Conservation (phyloP, 2,329 filamentous ascomycete species). For the Epichloe elymi region DNA sequence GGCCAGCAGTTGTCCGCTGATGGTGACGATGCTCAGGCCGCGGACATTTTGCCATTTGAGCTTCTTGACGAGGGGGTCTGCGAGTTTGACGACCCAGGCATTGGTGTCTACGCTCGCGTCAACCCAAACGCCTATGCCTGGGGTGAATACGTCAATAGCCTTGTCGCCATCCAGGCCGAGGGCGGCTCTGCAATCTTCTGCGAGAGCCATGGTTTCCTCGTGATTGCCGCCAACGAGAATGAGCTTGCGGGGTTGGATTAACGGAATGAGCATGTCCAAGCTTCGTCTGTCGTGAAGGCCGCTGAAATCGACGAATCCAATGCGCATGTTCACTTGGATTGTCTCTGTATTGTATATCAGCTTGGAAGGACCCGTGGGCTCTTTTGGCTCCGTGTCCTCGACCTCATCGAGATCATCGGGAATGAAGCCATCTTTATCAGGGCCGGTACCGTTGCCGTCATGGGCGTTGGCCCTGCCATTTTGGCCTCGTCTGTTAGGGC, state of each 20-base stretch:
- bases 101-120: constrained; percentile 96
- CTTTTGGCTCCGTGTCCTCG: constrained; percentile 41
- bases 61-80: constrained; percentile 69
- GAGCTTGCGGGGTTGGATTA: constrained; percentile 87
- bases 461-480: constrained; percentile 27
- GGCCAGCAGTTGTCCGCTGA: constrained; percentile 56
- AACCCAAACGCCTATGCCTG: constrained; percentile 56
- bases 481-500: constrained; percentile 48
- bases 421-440: constrained; percentile 23
- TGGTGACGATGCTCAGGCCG: constrained; percentile 79
- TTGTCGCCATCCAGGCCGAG: constrained; percentile 35
- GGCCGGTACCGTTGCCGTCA: constrained; percentile 30
- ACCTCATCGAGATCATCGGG: constrained; percentile 45
- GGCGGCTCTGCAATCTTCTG: constrained; percentile 64
- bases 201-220: constrained; percentile 66
- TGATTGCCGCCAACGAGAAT: constrained; percentile 76
- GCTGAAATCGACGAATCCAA: constrained; percentile 84
- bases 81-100: constrained; percentile 88
- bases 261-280: constrained; percentile 83
- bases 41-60: constrained; percentile 92
- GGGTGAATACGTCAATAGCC: constrained; percentile 67
- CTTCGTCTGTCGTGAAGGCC: constrained; percentile 89
- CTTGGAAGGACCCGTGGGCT: constrained; percentile 57
- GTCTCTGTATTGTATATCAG: constrained; percentile 50
- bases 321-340: constrained; percentile 56